Percentiles rank a stretch among this genome's conserved stretches.
Conservation (phyloP, 2,329 filamentous ascomycete species). For the Venturia carpophila region DNA sequence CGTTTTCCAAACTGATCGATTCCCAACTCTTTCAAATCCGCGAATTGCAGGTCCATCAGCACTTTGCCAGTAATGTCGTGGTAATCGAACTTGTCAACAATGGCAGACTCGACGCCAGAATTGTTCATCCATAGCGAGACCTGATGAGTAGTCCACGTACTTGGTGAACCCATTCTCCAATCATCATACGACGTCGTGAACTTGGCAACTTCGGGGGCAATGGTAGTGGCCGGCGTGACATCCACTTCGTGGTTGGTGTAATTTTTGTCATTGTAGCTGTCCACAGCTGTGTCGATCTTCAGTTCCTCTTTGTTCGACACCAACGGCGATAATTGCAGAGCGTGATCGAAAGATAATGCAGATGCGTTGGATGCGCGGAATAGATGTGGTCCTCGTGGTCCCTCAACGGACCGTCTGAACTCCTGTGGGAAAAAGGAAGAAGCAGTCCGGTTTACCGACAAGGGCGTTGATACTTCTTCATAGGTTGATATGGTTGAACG, state of each 20-base stretch:
- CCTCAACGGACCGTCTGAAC: conserved; percentile 58
- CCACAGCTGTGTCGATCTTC: conserved; percentile 35
- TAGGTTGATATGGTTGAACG: conserved; percentile 82
- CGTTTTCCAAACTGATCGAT: conserved; percentile 76
- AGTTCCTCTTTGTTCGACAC: conserved; percentile 54
- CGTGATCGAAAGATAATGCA: conserved; percentile 43
- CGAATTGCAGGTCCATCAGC: conserved; percentile 82
- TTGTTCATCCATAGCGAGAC: conserved; percentile 83
- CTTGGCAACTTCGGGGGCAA: conserved; percentile 37
- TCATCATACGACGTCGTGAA: conserved; percentile 46
- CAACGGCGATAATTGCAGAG: conserved; percentile 64
- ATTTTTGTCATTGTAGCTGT: conserved; percentile 1
- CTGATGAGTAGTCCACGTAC: conserved; percentile 64
- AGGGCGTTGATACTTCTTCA: conserved; percentile 74
- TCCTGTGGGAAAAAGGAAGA: conserved; percentile 47
- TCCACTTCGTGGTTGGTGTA: conserved; percentile 16
- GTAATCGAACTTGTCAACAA: conserved; percentile 77
- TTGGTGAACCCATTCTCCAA: conserved; percentile 53
- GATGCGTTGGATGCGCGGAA: conserved; percentile 60
- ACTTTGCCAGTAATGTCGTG: conserved; percentile 91
- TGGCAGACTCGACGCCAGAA: conserved; percentile 65
- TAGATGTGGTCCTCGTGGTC: conserved; percentile 77
- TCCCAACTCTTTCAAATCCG: conserved; percentile 73
- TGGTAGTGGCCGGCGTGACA: conserved; percentile 17
- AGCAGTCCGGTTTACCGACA: conserved; percentile 48